Conservation (phyloP, 2,329 filamentous ascomycete species). For the Botrytis cinerea region DNA sequence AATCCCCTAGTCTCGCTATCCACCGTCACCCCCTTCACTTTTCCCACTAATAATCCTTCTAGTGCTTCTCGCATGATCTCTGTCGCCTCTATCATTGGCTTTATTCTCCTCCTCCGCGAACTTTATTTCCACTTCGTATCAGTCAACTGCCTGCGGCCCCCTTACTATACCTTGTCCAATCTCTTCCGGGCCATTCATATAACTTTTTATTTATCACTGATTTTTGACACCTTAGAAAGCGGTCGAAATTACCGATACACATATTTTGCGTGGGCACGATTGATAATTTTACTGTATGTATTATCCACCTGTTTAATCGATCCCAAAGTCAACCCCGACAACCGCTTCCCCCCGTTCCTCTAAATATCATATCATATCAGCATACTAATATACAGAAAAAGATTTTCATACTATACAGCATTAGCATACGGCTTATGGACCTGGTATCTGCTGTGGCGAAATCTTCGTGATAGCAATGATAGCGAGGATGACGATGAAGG, state of each 20-base stretch:
- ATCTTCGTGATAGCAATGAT: not conserved
- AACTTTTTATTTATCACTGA: not conserved
- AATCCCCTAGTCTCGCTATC: not conserved
- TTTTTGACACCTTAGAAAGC: too few species aligned
- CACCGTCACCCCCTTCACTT: not conserved
- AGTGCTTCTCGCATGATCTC: not conserved
- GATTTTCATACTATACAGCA: not conserved
- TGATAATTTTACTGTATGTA: constrained; percentile 1
- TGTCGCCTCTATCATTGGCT: not conserved
- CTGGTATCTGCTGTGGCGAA: constrained; percentile 2
- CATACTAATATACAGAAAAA: not conserved
- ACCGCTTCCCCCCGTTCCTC: too few species aligned
- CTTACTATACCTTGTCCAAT: constrained; percentile 1
- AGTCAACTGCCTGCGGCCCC: not conserved
- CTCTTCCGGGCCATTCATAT: not conserved
- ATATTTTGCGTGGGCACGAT: not conserved
- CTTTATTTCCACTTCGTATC: not conserved
- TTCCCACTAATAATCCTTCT: not conserved
- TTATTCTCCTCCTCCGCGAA: constrained; percentile 1
- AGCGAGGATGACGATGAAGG: not conserved
- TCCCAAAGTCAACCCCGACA: not conserved
- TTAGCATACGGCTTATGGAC: constrained; percentile 2
- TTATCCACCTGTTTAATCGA: not conserved
- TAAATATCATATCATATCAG: not conserved
- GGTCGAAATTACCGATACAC: not conserved